Evolutionary conservation across 2,329 filamentous ascomycete genomes (phyloP).

Genomic region (Setomelanomma holmii): DNA sequence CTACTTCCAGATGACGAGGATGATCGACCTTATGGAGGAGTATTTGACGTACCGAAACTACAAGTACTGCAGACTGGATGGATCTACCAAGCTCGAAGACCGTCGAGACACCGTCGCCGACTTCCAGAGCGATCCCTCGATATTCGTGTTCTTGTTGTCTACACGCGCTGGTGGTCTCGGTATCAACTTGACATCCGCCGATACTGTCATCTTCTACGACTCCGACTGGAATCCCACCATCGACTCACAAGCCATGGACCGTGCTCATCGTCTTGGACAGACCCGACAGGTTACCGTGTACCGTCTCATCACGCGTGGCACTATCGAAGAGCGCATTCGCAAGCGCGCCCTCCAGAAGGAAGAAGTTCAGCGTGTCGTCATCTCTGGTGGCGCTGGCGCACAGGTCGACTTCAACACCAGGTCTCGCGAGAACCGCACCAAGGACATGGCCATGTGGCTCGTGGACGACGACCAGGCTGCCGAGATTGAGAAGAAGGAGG

Average conservation of each 20-base stretch:
- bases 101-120: slow-evolving; percentile 94
- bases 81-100: slow-evolving; percentile 96
- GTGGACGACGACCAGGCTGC: slow-evolving; percentile 96
- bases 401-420: slow-evolving; percentile 97
- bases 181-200: slow-evolving; percentile 95
- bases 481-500: slow-evolving; percentile 90
- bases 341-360: slow-evolving; percentile 98
- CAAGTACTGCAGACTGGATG: slow-evolving; percentile 96
- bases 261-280: slow-evolving; percentile 95
- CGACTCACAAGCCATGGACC: slow-evolving; percentile 98
- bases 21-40: slow-evolving; percentile 99
- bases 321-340: slow-evolving; percentile 96
- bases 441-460: slow-evolving; percentile 98
- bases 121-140: slow-evolving; percentile 92
- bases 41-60: slow-evolving; percentile 99
- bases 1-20: slow-evolving; percentile 99
- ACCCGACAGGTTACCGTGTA: slow-evolving; percentile 97
- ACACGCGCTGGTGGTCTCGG: slow-evolving; percentile 96
- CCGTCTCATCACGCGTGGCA: slow-evolving; percentile 93
- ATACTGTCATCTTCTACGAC: slow-evolving; percentile 99
- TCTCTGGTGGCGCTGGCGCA: slow-evolving; percentile 80
- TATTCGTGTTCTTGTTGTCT: slow-evolving; percentile 95
- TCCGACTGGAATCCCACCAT: slow-evolving; percentile 99
- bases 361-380: slow-evolving; percentile 96
- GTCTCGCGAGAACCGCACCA: slow-evolving; percentile 88